Evolutionary conservation across 1,139 yeast genomes (phyloP), one percentile per base, ranked within the genome.

Genomic region (Candida mesenterica): DNA sequence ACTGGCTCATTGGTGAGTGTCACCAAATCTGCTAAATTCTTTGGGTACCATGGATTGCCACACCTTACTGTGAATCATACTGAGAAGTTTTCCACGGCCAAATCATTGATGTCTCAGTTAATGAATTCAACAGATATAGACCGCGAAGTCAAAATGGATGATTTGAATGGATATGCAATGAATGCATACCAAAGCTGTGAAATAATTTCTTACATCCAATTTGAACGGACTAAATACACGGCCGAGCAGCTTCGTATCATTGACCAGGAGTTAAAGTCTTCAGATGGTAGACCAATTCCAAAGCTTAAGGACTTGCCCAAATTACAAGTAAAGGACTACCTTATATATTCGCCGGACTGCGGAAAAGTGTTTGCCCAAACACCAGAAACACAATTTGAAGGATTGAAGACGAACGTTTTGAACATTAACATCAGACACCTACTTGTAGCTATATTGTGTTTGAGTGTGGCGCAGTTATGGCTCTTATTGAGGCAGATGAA

Each of bases 261-360:
- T 22, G 96, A 89, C 47, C 73, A 77, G 23, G 97, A 90, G 53
- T 59, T 88, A 20, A 57, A 51, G 12, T 64, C 72, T 45, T 97
- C 97, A 0, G 55, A 74, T 24, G 97, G 97, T 1, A 65, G 83
- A 40, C 97, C 97, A 2, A 72, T 82, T 12, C 70, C 75, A 12
- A 17, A 24, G 2, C 24, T 33, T 5, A 41, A 53, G 0, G 42
- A 49, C 5, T 55, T 82, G 1, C 97, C 96, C 0, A 53, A 59
- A 2, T 49, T 90, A 13, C 62, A 62, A 24, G 52, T 88, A 9
- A 57, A 72, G 5, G 61, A 72, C 7, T 86, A 83, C 4, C 45
- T 86, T 16, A 43, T 87, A 14, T 89, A 85, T 51, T 87, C 96
- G 0, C 97, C 97, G 0, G 96, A 90, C 53, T 90, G 97, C 63